A percentile compares a stretch with the other conserved stretches of the same genome.
These are phyloP conservation scores for Raffaelea ambrosiae DNA, from an alignment of 2,329 filamentous ascomycete species.

Conservation along the genomic window DNA sequence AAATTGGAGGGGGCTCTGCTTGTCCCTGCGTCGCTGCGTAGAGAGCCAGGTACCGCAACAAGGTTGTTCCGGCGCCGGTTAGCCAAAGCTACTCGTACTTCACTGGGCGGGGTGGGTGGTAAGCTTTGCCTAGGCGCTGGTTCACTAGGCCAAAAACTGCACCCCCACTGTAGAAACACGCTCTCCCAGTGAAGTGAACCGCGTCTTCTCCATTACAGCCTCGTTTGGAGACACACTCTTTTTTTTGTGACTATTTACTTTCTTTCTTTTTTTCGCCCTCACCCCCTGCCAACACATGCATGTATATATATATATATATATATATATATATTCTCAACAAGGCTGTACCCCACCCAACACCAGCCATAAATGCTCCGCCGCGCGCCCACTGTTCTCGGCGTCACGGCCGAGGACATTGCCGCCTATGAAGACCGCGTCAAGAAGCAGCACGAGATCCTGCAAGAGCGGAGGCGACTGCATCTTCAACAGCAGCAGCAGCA, in stretches of 20 bases:
- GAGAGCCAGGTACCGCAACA: background rate
- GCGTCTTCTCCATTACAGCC: slow-evolving; percentile 2
- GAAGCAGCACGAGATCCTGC: slow-evolving; percentile 7
- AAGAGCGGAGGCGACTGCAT: slow-evolving; percentile 2
- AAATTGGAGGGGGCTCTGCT: no score
- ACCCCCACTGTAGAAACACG: no score
- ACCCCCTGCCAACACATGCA: no score
- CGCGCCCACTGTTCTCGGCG: slow-evolving; percentile 56
- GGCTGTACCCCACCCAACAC: background rate
- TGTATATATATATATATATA: no score
- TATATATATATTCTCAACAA: no score
- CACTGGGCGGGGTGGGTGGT: no score
- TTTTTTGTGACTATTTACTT: no score
- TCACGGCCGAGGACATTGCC: slow-evolving; percentile 63
- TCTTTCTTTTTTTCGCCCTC: no score
- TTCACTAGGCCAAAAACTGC: no score
- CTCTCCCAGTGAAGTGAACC: background rate
- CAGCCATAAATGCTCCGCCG: slow-evolving; percentile 32
- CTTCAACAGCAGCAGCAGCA: background rate
- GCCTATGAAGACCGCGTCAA: slow-evolving; percentile 56
- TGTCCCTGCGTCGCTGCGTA: background rate
- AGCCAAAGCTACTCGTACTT: no score
- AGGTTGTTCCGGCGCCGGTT: background rate
- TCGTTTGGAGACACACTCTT: background rate
- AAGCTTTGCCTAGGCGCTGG: no score